phyloP scores from a whole-genome alignment of 208 protist species.

The Paratrypanosoma confusum region DNA sequence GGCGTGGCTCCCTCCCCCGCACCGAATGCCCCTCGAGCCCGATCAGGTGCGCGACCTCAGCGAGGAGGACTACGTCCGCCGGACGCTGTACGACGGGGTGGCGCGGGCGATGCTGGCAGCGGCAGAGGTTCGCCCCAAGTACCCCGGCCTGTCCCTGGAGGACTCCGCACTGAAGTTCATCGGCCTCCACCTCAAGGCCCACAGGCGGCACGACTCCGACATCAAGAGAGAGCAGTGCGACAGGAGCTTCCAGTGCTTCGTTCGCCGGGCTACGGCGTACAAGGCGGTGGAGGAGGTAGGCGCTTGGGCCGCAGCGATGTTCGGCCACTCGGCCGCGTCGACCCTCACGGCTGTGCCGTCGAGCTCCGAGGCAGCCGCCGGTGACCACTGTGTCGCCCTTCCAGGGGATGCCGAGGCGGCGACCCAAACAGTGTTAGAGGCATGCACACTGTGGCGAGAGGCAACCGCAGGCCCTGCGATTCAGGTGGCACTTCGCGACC shows the following conservation, averaged over 20 bases:
- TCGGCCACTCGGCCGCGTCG: too few species aligned
- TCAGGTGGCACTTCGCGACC: too few species aligned
- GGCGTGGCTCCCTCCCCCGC: slow-evolving; percentile 41
- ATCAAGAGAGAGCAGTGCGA: slow-evolving; percentile 62
- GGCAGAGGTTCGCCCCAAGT: slow-evolving; percentile 49
- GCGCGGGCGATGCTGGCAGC: slow-evolving; percentile 72
- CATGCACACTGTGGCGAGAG: too few species aligned
- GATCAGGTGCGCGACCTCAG: slow-evolving; percentile 15
- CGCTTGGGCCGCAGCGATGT: not conserved
- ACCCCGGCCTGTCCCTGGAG: slow-evolving; percentile 68
- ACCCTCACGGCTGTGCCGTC: too few species aligned
- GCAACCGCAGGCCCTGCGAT: too few species aligned
- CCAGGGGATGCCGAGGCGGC: too few species aligned
- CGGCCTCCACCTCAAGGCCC: slow-evolving; percentile 79
- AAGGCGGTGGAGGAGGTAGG: slow-evolving; percentile 9
- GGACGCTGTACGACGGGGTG: slow-evolving; percentile 75
- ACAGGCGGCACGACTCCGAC: slow-evolving; percentile 49
- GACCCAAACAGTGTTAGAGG: too few species aligned
- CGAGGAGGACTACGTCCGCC: slow-evolving; percentile 71
- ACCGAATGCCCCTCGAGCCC: slow-evolving; percentile 53
- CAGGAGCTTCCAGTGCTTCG: slow-evolving; percentile 44
- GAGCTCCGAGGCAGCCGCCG: too few species aligned
- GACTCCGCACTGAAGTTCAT: slow-evolving; percentile 85
- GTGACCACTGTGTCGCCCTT: too few species aligned
- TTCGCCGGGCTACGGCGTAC: slow-evolving; percentile 55